Percentiles rank a stretch among this genome's conserved stretches.
Evolutionary conservation across 2,329 filamentous ascomycete species (phyloP).

Genomic region (Diaporthe sp.): DNA sequence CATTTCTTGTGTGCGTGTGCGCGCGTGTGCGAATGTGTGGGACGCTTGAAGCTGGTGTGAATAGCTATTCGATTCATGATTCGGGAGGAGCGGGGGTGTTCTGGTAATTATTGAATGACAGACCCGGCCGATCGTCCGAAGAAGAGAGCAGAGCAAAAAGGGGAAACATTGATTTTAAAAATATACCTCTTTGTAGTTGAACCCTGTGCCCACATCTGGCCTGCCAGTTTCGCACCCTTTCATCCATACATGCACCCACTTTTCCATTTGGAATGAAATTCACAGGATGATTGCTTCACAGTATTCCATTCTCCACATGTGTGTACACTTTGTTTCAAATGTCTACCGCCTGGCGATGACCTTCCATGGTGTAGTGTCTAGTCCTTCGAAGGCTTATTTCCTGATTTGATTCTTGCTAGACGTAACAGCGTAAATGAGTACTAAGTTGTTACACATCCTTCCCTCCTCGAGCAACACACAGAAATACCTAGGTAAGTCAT

Average conservation of each 20-base stretch:
- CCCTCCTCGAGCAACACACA: too few relatives aligned
- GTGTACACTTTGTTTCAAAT: background rate
- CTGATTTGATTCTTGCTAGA: too few relatives aligned
- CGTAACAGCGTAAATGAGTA: too few relatives aligned
- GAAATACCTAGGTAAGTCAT: too few relatives aligned
- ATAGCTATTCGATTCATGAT: constrained; percentile 38
- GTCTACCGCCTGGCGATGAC: too few relatives aligned
- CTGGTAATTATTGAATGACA: constrained; percentile 36
- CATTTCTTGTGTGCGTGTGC: constrained; percentile 26
- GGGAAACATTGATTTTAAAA: constrained; percentile 40
- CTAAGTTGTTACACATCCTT: too few relatives aligned
- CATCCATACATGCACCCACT: background rate
- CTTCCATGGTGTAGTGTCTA: too few relatives aligned
- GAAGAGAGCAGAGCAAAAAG: constrained; percentile 31
- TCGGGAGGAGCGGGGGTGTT: constrained; percentile 19
- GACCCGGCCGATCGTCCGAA: constrained; percentile 32
- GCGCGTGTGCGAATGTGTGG: constrained; percentile 30
- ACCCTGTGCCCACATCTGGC: constrained; percentile 9
- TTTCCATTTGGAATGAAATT: background rate
- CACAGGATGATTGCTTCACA: too few relatives aligned
- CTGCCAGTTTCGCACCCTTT: background rate
- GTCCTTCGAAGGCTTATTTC: too few relatives aligned
- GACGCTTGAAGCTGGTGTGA: constrained; percentile 33
- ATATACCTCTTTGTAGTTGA: constrained; percentile 43
- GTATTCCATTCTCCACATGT: background rate